Base-by-base conservation (phyloP, 257 asterid genomes). In the Agastache rugosa region DNA sequence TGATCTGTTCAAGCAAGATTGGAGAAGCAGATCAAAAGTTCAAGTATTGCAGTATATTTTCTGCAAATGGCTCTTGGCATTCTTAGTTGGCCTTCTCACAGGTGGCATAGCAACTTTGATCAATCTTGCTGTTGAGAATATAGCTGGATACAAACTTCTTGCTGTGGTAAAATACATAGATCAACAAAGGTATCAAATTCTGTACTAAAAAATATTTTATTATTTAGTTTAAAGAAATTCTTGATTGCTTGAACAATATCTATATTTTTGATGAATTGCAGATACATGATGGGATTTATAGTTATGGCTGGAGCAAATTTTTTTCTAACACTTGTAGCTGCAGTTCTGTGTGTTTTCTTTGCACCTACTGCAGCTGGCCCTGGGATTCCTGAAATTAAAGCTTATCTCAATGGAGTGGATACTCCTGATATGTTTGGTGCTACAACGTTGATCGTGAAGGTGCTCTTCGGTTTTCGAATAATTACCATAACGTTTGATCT, bases 361-460 rank as follows among this genome's bases (percentile, higher is more conserved):
- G 98, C 98, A 53, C 98, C 98, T 8, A 91, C 93, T 16, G 98
- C 98, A 37, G 96, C 98, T 15, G 98, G 98, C 42, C 97, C 98
- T 27, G 98, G 98, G 56, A 90, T 91, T 72, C 96, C 97, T 45
- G 96, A 91, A 77, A 93, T 91, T 58, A 93, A 93, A 82, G 98
- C 98, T 70, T 93, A 89, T 84, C 88, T 93, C 16, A 93, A 91
- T 81, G 98, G 98, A 72, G 88, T 91, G 6, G 96, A 93, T 80
- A 93, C 96, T 39, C 96, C 97, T 23, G 79, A 91, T 48, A 93
- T 93, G 97, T 91, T 83, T 72, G 98, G 98, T 35, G 97, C 98
- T 35, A 73, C 92, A 17, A 80, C 89, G 42, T 85, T 91, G 77
- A 77, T 93, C 27, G 97, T 89, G 53, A 93, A 91, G 98, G 97